Evolutionary conservation across 768 basidiomycete genomes (phyloP).

Genomic region (Kwoniella sp.): DNA sequence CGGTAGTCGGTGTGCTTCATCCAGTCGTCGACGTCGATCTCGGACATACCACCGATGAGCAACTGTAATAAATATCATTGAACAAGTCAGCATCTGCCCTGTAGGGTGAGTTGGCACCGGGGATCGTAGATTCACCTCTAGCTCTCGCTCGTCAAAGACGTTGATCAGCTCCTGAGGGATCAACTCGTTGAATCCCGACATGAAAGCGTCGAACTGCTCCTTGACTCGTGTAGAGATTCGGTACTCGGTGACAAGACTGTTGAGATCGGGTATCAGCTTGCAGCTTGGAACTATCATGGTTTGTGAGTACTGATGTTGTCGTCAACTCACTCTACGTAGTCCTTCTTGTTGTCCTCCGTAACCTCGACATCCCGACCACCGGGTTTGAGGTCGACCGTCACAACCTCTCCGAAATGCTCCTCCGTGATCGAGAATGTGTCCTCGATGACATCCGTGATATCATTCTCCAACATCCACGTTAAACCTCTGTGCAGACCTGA

Average conservation of each 20-base stretch:
- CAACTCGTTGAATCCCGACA: conserved; percentile 99
- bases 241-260: conserved; percentile 79
- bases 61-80: conserved; percentile 57
- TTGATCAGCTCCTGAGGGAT: conserved; percentile 97
- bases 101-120: background rate
- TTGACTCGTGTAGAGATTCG: conserved; percentile 96
- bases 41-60: conserved; percentile 98
- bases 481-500: conserved; percentile 90
- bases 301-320: background rate
- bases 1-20: conserved; percentile 99
- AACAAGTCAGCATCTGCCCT: background rate
- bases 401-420: conserved; percentile 97
- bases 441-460: conserved; percentile 96
- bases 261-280: too few species aligned
- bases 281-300: too few species aligned
- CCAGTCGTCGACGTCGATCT: conserved; percentile 99
- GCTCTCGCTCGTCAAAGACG: conserved; percentile 97
- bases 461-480: conserved; percentile 99
- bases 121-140: conserved; percentile 62
- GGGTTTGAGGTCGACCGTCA: conserved; percentile 90
- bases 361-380: conserved; percentile 84
- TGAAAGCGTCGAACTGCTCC: conserved; percentile 98
- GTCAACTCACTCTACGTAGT: conserved; percentile 76
- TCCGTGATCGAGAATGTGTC: conserved; percentile 97
- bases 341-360: conserved; percentile 97